Conservation (phyloP, 1,139 yeast genomes). For the Taiozyma sp. region DNA sequence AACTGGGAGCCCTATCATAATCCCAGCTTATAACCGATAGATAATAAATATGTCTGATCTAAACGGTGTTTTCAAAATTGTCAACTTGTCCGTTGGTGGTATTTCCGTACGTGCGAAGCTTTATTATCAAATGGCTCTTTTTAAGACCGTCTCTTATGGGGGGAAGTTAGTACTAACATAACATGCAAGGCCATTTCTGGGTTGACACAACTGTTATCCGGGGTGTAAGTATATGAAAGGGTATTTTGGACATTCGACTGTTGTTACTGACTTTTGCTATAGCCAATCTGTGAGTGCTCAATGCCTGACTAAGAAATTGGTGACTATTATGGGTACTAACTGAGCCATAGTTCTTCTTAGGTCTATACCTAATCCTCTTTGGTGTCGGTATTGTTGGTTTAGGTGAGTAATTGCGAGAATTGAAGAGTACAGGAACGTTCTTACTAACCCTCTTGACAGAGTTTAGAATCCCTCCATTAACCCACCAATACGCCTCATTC, state of each 20-base stretch:
- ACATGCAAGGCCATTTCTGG: constrained; percentile 44
- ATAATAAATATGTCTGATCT: constrained; percentile 21
- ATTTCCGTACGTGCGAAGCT: constrained; percentile 42
- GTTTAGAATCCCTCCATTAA: constrained; percentile 61
- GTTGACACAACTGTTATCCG: constrained; percentile 52
- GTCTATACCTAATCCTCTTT: constrained; percentile 54
- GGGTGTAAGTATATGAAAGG: constrained; percentile 40
- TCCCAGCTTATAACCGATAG: too few species aligned
- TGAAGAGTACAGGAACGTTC: neutral
- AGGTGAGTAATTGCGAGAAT: constrained; percentile 28
- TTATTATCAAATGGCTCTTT: neutral
- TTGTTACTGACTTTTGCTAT: neutral
- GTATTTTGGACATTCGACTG: neutral
- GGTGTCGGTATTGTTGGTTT: constrained; percentile 48
- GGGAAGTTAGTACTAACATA: constrained; percentile 1
- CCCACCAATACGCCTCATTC: constrained; percentile 73
- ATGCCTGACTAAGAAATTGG: neutral
- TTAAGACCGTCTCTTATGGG: neutral
- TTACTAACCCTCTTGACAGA: constrained; percentile 28
- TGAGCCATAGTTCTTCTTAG: constrained; percentile 25
- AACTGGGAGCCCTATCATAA: too few species aligned
- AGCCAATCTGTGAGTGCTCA: constrained; percentile 30
- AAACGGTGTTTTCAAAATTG: constrained; percentile 47
- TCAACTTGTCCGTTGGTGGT: constrained; percentile 61
- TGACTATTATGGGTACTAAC: neutral